Base-by-base conservation (phyloP, 2,329 filamentous ascomycete species). In the Cyclaneusma minus region DNA sequence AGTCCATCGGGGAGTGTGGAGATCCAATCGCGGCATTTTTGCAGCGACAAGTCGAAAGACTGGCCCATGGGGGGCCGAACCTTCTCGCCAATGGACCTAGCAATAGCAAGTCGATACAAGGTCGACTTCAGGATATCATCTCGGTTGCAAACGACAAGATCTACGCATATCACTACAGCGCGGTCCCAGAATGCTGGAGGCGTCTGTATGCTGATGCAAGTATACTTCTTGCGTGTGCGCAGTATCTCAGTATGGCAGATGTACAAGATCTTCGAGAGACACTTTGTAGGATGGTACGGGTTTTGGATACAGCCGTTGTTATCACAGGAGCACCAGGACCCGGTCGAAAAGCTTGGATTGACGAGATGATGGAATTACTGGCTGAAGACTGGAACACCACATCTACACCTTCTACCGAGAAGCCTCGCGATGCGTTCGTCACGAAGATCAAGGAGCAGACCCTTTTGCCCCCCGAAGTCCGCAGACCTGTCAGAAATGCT, bases 161-260 rank as follows among this genome's bases (percentile, higher is more conserved):
- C 34, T 77, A 85, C 39, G 63, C 73, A 4, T 82, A 68, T 34
- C 62, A 69, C 2, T 84, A 69, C 45, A 65, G 64, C 34, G 59
- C 71, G 16, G 64, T 87, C 5, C 76, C 75, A 1, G 43, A 48
- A 6, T 68, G 64, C 41, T 89, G 80, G 81, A 58, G 73, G 13
- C 58, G 70, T 35, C 50, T 85, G 4, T 84, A 80, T 43, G 73
- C 74, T 1, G 76, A 84, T 29, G 68, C 74, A 2, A 66, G 68
- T 29, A 60, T 87, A 7, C 58, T 79, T 41, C 66, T 66, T 37
- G 74, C 71, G 13, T 54, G 57, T 35, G 36, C 31, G 7, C 18
- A 20, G 7, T 24, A 14, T 24, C 19, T 15, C 10, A 5, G 4
- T 8, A 24, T 5, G 27, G 21, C 13, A 25, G 10, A 8, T 14